phyloP scores from a whole-genome alignment of 2,329 filamentous ascomycete species.

The Botryotinia globosa region DNA sequence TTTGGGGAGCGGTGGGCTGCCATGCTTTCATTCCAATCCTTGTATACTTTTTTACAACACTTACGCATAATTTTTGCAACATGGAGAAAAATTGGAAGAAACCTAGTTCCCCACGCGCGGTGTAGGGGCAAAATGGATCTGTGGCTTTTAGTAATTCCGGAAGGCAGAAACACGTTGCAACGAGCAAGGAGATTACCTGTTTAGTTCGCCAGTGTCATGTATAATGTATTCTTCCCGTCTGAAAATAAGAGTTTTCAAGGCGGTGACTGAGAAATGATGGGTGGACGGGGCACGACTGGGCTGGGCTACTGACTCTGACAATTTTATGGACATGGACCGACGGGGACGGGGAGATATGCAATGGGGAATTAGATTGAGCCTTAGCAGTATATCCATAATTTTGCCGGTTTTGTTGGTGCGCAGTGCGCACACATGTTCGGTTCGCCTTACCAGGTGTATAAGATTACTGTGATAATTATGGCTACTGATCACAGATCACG shows the following conservation, averaged over 20 bases:
- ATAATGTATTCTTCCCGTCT: not conserved
- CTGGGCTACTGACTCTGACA: constrained; percentile 7
- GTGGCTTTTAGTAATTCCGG: constrained; percentile 1
- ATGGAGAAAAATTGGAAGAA: not conserved
- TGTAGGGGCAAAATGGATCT: constrained; percentile 11
- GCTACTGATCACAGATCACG: constrained; percentile 3
- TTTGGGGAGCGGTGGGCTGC: constrained; percentile 18
- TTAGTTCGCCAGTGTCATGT: not conserved
- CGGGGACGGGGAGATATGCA: not conserved
- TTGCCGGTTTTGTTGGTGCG: constrained; percentile 4
- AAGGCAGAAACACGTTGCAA: constrained; percentile 21
- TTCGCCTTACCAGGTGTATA: constrained; percentile 13
- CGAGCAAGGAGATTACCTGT: constrained; percentile 3
- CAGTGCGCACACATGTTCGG: constrained; percentile 3
- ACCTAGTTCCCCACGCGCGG: constrained; percentile 11
- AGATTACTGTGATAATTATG: not conserved
- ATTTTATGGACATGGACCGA: not conserved
- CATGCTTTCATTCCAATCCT: not conserved
- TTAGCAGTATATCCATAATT: not conserved
- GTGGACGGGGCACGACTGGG: not conserved
- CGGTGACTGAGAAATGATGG: not conserved
- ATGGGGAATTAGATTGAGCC: not conserved
- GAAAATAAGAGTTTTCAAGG: not conserved
- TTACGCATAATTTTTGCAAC: not conserved
- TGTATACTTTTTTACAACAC: constrained; percentile 2